A percentile compares a stretch with the other conserved stretches of the same genome.
Conservation (phyloP, 2,329 filamentous ascomycete species). For the Microdochium trichocladiopsis region DNA sequence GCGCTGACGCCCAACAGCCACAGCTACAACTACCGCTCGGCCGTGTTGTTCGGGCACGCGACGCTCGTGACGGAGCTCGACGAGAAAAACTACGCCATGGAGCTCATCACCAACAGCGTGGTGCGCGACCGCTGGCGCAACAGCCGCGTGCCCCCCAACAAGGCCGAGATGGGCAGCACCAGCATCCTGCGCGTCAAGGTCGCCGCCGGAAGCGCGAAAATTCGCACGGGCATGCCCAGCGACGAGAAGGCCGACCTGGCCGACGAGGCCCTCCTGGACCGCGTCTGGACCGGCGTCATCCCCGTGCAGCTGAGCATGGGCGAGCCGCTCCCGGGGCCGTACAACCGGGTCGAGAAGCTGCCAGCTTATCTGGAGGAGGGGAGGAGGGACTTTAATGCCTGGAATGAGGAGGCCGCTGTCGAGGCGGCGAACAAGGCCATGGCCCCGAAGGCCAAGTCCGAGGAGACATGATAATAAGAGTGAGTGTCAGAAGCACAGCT, state of each 20-base stretch:
- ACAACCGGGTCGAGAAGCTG: constrained; percentile 50
- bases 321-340: constrained; percentile 50
- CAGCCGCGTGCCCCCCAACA: constrained; percentile 62
- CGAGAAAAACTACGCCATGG: constrained; percentile 74
- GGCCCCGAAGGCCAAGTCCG: constrained; percentile 11
- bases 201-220: constrained; percentile 68
- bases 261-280: constrained; percentile 29
- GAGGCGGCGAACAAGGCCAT: constrained; percentile 13
- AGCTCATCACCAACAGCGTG: constrained; percentile 69
- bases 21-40: constrained; percentile 82
- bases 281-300: constrained; percentile 50
- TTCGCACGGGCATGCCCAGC: constrained; percentile 56
- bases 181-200: constrained; percentile 64
- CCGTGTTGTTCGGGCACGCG: constrained; percentile 70
- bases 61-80: constrained; percentile 55
- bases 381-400: constrained; percentile 27
- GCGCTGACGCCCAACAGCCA: constrained; percentile 74
- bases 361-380: constrained; percentile 53
- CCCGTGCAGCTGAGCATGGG: constrained; percentile 59
- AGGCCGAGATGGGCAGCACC: constrained; percentile 69
- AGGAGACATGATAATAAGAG: neutral
- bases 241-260: constrained; percentile 43
- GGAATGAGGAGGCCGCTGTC: constrained; percentile 9
- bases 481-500: no score
- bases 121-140: constrained; percentile 63